Evolutionary conservation across 768 basidiomycete species (phyloP), one percentile per base, ranked within the genome.

Genomic region (Mycena kentingensis): DNA sequence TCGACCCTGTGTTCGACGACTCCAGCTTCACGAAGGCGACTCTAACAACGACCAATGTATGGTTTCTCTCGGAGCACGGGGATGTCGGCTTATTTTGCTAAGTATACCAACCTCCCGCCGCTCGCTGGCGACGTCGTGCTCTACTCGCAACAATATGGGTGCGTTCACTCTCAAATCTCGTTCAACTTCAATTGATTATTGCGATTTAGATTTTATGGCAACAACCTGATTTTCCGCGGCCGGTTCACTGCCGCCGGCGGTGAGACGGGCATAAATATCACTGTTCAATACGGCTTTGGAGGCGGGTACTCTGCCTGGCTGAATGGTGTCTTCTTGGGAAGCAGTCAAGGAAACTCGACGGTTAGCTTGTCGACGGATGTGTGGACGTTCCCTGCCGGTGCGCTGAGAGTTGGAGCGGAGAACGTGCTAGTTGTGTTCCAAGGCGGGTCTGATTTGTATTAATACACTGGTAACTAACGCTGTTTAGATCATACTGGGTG

Each of bases 81-180:
- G 21, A n/a, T 27, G 12, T 36, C 29, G 47, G 15, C 57, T 24
- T 10, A 49, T 49, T 36, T 24, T 21, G n/a, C 19, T 15, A 35
- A 80, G 78, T 80, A 79, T 57, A 79, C 78, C 2, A 78, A 79
- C 59, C 67, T 79, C 8, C 77, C 77, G 2, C 72, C 73, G 2
- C 56, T 79, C 16, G 68, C 74, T 1, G 77, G 75, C 16, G 64
- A 67, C 28, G 64, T 66, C 22, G 78, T 81, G 18, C 63, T 81
- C 22, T 80, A 80, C 60, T 77, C 77, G 3, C 77, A 79, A 46
- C 77, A 81, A 67, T 79, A 81, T 48, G 78, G 76, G 77, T 78
- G 60, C 18, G 68, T 55, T 15, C 19, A 10, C 0, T 5, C 25
- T 49, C 10, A 6, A 7, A 29, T 44, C 41, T 24, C 13, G 16